phyloP scores from a whole-genome alignment of 129 eudicot species.

The Mikania micrantha region DNA sequence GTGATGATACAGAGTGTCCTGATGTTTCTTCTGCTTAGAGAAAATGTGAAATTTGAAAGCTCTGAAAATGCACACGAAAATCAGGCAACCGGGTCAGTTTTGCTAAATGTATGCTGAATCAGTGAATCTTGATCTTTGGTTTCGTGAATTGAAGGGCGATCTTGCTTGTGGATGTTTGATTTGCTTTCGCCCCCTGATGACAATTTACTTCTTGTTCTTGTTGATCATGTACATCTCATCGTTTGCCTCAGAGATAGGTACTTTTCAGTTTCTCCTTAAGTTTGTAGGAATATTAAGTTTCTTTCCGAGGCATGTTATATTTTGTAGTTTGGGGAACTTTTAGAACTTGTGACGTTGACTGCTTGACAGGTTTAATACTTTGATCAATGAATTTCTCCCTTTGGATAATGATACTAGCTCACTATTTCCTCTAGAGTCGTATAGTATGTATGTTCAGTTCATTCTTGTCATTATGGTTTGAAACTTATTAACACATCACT shows the following conservation, averaged over 20 bases:
- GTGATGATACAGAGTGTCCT: slow-evolving; percentile 24
- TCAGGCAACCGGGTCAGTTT: slow-evolving; percentile 10
- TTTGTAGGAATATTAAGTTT: slow-evolving; percentile 32
- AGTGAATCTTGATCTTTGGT: slow-evolving; percentile 17
- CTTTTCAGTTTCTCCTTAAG: slow-evolving; percentile 30
- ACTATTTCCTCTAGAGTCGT: not conserved
- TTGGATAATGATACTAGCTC: slow-evolving; percentile 16
- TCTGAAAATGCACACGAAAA: not conserved
- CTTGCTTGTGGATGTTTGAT: slow-evolving; percentile 15
- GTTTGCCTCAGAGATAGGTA: slow-evolving; percentile 38
- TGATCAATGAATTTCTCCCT: slow-evolving; percentile 36
- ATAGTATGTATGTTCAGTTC: not conserved
- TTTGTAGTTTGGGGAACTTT: slow-evolving; percentile 21
- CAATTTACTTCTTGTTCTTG: slow-evolving; percentile 36
- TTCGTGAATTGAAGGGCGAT: slow-evolving; percentile 15
- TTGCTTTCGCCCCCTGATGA: slow-evolving; percentile 22
- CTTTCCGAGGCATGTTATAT: slow-evolving; percentile 32
- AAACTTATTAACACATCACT: not conserved
- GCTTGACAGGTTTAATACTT: slow-evolving; percentile 15
- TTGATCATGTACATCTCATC: slow-evolving; percentile 53
- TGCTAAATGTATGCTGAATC: slow-evolving; percentile 16
- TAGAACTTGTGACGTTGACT: slow-evolving; percentile 17
- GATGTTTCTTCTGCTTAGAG: slow-evolving; percentile 35
- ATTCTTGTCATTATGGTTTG: not conserved
- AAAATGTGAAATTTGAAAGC: slow-evolving; percentile 9